Evolutionary conservation across 108 stramenopile genomes (phyloP).

Genomic region (Cyclotella sp.): DNA sequence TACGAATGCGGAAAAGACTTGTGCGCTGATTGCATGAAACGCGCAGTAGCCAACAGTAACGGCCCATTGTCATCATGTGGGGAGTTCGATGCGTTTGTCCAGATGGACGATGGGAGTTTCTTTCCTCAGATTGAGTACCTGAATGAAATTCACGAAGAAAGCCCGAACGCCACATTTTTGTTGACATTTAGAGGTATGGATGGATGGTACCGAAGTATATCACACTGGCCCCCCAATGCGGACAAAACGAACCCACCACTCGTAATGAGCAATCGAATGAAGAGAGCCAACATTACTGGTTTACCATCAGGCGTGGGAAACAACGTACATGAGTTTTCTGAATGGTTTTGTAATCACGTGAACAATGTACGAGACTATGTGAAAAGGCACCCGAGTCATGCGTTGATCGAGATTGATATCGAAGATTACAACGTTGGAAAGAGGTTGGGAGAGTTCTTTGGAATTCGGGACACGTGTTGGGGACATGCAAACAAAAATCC

Average conservation of each 20-base stretch:
- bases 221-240: conserved; percentile 2
- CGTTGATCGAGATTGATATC: conserved; percentile 24
- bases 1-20: neutral
- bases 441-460: neutral
- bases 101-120: conserved; percentile 10
- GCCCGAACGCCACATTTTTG: conserved; percentile 10
- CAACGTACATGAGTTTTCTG: conserved; percentile 6
- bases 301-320: conserved; percentile 10
- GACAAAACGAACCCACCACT: neutral
- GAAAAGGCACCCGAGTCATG: conserved; percentile 6
- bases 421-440: conserved; percentile 11
- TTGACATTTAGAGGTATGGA: conserved; percentile 12
- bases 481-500: conserved; percentile 14
- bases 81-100: neutral
- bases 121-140: conserved; percentile 14
- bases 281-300: conserved; percentile 15
- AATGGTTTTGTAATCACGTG: conserved; percentile 23
- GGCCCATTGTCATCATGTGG: neutral
- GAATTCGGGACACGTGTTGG: neutral
- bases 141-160: neutral
- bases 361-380: conserved; percentile 13
- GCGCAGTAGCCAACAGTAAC: neutral
- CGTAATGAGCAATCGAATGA: neutral
- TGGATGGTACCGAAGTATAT: conserved; percentile 14
- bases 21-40: conserved; percentile 18